Base-by-base conservation (phyloP, 495 filamentous ascomycete species). In the Hypoxylon rickii region DNA sequence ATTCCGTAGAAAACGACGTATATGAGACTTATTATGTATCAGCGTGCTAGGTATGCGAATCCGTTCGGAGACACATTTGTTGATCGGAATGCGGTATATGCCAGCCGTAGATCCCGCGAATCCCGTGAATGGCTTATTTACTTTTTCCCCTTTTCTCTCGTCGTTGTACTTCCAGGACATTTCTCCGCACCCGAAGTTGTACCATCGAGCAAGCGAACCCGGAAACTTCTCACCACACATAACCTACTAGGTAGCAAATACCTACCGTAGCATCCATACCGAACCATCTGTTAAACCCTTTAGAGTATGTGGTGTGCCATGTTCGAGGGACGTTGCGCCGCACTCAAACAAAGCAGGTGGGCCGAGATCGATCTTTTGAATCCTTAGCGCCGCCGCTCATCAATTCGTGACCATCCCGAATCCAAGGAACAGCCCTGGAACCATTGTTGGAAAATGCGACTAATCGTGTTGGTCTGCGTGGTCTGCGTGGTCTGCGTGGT, bases 381-480 rank as follows among this genome's bases (percentile, higher is more conserved):
- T 55, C 52, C 22, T 29, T 49, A 57, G 53, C 39, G 52, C 48
- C 31, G 20, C 59, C 39, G 49, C 49, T 51, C 60, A 51, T 59
- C 54, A 63, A 59, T 63, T 47, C 49, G 49, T 47, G 53, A 51
- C 60, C 45, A 58, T 58, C 54, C 60, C 60, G 60, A 63, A 58
- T 58, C 60, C 60, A 63, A 48, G 60, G 55, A 55, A 63, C 55
- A 38, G 20, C 55, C 33, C 38, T n/a, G n/a, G n/a, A n/a, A n/a
- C n/a, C n/a, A n/a, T n/a, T 51, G 46, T 41, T 57, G 47, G 18
- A 47, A 44, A 45, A 63, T 57, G 60, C 54, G 33, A 55, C 54
- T 52, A 53, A 44, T n/a, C 3, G 7, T n/a, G n/a, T n/a, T n/a
- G n/a, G n/a, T n/a, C n/a, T n/a, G n/a, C n/a, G n/a, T n/a, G n/a